These are phyloP conservation scores for Adansonia gregorii DNA, from an alignment of 441 rosid genomes.

Conservation along the genomic window DNA sequence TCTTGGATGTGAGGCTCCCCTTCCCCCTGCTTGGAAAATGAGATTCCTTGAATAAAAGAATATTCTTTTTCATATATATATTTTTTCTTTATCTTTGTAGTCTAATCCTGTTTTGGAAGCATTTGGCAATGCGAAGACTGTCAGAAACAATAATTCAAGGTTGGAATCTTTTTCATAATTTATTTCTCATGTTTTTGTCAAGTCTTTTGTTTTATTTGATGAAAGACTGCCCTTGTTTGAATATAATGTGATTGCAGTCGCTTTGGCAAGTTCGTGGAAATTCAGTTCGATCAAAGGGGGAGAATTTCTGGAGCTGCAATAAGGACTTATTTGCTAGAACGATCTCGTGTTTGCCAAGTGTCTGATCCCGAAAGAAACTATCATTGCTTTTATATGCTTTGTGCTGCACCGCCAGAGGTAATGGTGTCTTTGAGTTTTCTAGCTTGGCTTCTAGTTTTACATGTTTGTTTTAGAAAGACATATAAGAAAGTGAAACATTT, in stretches of 20 bases:
- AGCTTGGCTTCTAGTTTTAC: constrained; percentile 3
- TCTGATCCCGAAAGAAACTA: constrained; percentile 89
- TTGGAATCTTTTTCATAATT: constrained; percentile 25
- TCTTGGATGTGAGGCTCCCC: not conserved
- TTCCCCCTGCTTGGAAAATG: constrained; percentile 27
- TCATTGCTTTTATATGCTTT: constrained; percentile 85
- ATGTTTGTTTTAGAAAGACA: not conserved
- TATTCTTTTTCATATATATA: constrained; percentile 18
- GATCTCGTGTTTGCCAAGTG: constrained; percentile 80
- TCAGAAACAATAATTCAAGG: constrained; percentile 81
- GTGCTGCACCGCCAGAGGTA: constrained; percentile 76
- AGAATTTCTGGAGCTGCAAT: constrained; percentile 83
- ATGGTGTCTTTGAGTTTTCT: constrained; percentile 24
- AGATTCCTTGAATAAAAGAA: constrained; percentile 18
- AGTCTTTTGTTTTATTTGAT: constrained; percentile 21
- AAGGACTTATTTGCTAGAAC: constrained; percentile 74
- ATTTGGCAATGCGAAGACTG: constrained; percentile 83
- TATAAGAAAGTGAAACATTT: not conserved
- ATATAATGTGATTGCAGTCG: constrained; percentile 51
- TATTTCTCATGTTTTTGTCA: constrained; percentile 19
- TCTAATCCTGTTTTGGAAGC: constrained; percentile 84
- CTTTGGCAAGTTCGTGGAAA: constrained; percentile 83
- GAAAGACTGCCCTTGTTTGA: constrained; percentile 24
- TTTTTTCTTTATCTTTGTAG: constrained; percentile 39
- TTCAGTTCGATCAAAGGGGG: constrained; percentile 66